These are phyloP conservation scores for Tetracladium marchalianum DNA, from an alignment of 495 filamentous ascomycete species.

Conservation along the genomic window DNA sequence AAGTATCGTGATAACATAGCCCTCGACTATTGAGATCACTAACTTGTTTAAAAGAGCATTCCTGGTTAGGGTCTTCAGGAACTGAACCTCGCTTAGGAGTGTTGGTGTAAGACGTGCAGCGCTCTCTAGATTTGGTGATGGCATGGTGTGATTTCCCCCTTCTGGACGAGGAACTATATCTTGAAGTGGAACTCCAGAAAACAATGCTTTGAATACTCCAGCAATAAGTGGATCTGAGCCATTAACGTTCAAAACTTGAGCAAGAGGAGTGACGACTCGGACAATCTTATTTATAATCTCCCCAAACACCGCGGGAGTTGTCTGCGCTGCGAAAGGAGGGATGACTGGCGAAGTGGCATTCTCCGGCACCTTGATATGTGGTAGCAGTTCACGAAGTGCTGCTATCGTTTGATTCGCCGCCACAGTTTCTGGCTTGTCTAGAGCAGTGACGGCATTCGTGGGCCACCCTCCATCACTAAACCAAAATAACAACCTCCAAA, in stretches of 20 bases:
- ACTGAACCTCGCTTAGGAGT: constrained; percentile 60
- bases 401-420: constrained; percentile 9
- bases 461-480: constrained; percentile 81
- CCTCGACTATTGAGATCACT: constrained; percentile 78
- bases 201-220: constrained; percentile 12
- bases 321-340: constrained; percentile 29
- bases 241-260: constrained; percentile 34
- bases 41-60: constrained; percentile 65
- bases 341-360: constrained; percentile 31
- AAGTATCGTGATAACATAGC: constrained; percentile 81
- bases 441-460: not conserved
- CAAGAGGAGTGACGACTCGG: constrained; percentile 25
- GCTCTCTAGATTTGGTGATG: constrained; percentile 2
- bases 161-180: not conserved
- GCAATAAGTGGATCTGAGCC: constrained; percentile 35
- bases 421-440: constrained; percentile 2
- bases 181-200: constrained; percentile 13
- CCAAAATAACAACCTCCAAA: constrained; percentile 93
- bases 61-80: constrained; percentile 64
- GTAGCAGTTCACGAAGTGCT: constrained; percentile 9
- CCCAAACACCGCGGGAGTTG: constrained; percentile 17
- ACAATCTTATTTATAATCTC: constrained; percentile 6
- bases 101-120: constrained; percentile 22
- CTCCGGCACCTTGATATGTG: constrained; percentile 5
- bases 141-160: constrained; percentile 1